A percentile compares a stretch with the other conserved stretches of the same genome.
These are phyloP conservation scores for Sphagnurus paluster DNA, from an alignment of 1,284 basidiomycete species.

Conservation along the genomic window DNA sequence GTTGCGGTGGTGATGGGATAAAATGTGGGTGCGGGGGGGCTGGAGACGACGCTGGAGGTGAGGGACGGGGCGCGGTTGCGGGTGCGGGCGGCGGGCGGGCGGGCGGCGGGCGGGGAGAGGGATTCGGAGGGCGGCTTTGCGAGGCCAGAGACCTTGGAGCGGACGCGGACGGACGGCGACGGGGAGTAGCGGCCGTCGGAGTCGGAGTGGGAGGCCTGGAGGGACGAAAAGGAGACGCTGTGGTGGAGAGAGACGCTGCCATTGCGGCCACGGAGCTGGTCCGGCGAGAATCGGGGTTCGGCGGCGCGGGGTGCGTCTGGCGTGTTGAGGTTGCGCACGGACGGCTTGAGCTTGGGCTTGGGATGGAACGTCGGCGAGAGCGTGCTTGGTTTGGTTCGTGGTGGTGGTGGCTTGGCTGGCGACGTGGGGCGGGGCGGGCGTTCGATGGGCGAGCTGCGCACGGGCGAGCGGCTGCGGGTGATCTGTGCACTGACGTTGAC, in stretches of 20 bases:
- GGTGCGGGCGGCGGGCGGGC: slow-evolving; percentile 28
- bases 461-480: no score
- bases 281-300: slow-evolving; percentile 16
- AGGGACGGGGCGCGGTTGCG: slow-evolving; percentile 46
- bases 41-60: slow-evolving; percentile 38
- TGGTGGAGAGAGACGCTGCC: slow-evolving; percentile 36
- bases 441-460: no score
- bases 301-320: slow-evolving; percentile 30
- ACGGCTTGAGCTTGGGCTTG: slow-evolving; percentile 13
- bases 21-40: slow-evolving; percentile 33
- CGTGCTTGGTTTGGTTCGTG: slow-evolving; percentile 23
- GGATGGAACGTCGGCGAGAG: slow-evolving; percentile 28
- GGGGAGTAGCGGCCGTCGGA: slow-evolving; percentile 19
- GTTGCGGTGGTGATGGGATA: slow-evolving; percentile 59
- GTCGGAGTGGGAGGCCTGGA: slow-evolving; percentile 18
- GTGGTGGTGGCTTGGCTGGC: slow-evolving; percentile 29
- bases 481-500: slow-evolving; percentile 52
- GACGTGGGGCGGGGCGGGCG: slow-evolving; percentile 34
- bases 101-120: slow-evolving; percentile 26
- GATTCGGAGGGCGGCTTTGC: slow-evolving; percentile 35
- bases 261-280: slow-evolving; percentile 27
- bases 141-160: slow-evolving; percentile 53
- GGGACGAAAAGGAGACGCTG: slow-evolving; percentile 31
- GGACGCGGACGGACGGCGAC: slow-evolving; percentile 44
- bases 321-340: slow-evolving; percentile 28